A percentile compares a stretch with the other conserved stretches of the same genome.
Conservation (phyloP, 257 asterid species). For the Mitragyna speciosa region DNA sequence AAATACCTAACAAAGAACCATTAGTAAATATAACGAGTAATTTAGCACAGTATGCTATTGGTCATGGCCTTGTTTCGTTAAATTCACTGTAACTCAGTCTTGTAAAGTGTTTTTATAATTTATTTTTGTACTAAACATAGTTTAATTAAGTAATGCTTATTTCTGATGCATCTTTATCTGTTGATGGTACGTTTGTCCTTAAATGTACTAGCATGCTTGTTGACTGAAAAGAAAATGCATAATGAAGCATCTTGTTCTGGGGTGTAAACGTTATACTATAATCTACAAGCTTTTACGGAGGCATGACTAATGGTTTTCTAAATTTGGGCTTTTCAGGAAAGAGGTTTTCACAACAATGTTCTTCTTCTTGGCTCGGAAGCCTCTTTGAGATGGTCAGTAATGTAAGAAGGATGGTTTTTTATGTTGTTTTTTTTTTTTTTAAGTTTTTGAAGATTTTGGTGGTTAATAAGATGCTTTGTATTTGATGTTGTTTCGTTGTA, state of each 20-base stretch:
- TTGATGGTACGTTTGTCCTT: neutral
- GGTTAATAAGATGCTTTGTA: neutral
- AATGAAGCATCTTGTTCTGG: neutral
- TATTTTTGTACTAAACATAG: no score
- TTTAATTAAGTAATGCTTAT: neutral
- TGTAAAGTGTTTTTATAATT: no score
- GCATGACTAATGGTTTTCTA: neutral
- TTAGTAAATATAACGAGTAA: no score
- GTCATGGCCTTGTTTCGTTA: no score
- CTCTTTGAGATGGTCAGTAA: constrained; percentile 32
- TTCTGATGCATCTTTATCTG: neutral
- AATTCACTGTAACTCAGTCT: no score
- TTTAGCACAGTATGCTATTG: no score
- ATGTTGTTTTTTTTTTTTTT: neutral
- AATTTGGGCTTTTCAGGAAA: constrained; percentile 58
- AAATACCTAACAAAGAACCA: no score
- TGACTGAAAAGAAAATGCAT: neutral
- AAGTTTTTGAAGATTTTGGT: neutral
- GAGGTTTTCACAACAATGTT: constrained; percentile 94
- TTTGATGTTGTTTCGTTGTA: neutral
- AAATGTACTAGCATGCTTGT: neutral
- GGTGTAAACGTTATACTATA: neutral
- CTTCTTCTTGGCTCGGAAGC: constrained; percentile 86
- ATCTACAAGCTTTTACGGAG: neutral
- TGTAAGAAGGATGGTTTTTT: neutral